A percentile compares a stretch with the other conserved stretches of the same genome.
These are phyloP conservation scores for Xylariaceae sp. DNA, from an alignment of 2,329 filamentous ascomycete species.

Conservation along the genomic window DNA sequence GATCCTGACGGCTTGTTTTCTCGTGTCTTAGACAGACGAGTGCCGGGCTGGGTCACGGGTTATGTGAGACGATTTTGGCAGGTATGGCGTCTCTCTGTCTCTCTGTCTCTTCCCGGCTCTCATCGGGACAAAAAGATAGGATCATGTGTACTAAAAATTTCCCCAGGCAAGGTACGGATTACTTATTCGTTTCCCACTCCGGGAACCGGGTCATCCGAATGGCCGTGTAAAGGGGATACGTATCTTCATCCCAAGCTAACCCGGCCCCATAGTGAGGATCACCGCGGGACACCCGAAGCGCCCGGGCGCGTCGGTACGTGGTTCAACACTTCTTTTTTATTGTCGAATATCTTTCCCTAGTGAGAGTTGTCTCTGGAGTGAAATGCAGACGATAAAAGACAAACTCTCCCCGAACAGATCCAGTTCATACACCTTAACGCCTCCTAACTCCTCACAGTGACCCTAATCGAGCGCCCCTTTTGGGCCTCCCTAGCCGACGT, in stretches of 20 bases:
- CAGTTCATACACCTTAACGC: background rate
- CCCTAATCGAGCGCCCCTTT: constrained; percentile 76
- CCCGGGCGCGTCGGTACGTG: constrained; percentile 66
- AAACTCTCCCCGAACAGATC: background rate
- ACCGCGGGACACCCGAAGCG: constrained; percentile 80
- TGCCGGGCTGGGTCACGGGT: constrained; percentile 86
- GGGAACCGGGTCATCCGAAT: background rate
- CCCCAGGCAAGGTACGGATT: constrained; percentile 20
- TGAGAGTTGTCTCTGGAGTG: background rate
- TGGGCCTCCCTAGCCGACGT: constrained; percentile 74
- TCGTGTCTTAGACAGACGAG: constrained; percentile 59
- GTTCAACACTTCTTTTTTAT: background rate
- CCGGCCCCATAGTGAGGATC: constrained; percentile 65
- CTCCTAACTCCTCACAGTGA: constrained; percentile 46
- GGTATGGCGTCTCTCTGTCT: constrained; percentile 46
- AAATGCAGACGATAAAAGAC: background rate
- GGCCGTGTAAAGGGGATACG: background rate
- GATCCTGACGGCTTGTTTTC: background rate
- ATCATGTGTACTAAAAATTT: constrained; percentile 10
- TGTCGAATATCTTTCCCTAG: no score
- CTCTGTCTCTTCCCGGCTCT: background rate
- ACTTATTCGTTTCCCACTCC: background rate
- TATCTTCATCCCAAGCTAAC: constrained; percentile 8
- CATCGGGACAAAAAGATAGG: background rate
- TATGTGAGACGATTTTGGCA: constrained; percentile 98